Evolutionary conservation across 352 stramenopile species (phyloP).

Genomic region (Phytophthora ohioensis): DNA sequence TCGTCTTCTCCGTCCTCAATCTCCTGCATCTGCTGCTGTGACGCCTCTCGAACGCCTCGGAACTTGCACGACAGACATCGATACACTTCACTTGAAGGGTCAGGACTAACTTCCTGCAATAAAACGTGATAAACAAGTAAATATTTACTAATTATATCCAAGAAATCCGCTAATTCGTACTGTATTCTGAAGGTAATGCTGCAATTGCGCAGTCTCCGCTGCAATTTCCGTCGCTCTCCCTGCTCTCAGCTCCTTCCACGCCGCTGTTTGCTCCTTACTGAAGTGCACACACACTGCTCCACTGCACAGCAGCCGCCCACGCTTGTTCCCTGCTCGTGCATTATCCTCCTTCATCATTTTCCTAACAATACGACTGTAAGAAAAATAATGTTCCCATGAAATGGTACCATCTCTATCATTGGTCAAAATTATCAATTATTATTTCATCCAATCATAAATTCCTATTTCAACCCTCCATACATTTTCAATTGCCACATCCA

Average conservation of each 20-base stretch:
- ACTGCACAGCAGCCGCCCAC: slow-evolving; percentile 23
- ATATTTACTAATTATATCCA: background rate
- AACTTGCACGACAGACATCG: slow-evolving; percentile 67
- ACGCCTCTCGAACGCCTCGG: slow-evolving; percentile 45
- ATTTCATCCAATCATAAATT: slow-evolving; percentile 1
- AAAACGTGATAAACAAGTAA: slow-evolving; percentile 2
- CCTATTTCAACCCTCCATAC: slow-evolving; percentile 5
- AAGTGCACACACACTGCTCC: slow-evolving; percentile 33
- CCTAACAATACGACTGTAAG: background rate
- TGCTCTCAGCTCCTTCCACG: slow-evolving; percentile 13
- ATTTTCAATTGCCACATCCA: background rate
- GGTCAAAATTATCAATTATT: background rate
- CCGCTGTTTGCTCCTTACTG: background rate
- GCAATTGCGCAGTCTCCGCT: slow-evolving; percentile 19
- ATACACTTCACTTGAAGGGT: slow-evolving; percentile 40
- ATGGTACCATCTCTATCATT: slow-evolving; percentile 4
- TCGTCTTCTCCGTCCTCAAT: slow-evolving; percentile 37
- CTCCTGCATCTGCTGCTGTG: slow-evolving; percentile 26
- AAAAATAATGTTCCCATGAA: background rate
- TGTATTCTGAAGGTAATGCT: slow-evolving; percentile 29
- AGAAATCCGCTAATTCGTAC: slow-evolving; percentile 16
- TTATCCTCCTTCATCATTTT: slow-evolving; percentile 14
- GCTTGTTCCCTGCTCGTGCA: slow-evolving; percentile 23
- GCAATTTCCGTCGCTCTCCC: background rate
- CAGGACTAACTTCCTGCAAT: slow-evolving; percentile 18